Evolutionary conservation across 208 protist species (phyloP).

Genomic region (Acanthamoeba sp.): DNA sequence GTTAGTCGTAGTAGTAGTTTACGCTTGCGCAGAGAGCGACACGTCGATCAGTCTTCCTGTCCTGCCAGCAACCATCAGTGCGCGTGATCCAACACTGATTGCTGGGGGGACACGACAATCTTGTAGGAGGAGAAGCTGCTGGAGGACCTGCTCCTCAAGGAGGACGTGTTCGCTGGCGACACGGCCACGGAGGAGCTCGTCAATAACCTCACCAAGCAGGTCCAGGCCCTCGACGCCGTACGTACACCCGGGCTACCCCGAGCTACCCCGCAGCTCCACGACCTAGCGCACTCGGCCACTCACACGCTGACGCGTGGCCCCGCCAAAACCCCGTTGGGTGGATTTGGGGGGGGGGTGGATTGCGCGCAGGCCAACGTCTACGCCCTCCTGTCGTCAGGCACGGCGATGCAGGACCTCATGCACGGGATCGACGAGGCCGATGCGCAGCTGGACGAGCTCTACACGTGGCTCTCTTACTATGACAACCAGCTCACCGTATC

Average conservation of each 20-base stretch:
- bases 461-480: conserved; percentile 10
- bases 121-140: conserved; percentile 4
- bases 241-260: too few relatives aligned
- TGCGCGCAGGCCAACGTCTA: not conserved
- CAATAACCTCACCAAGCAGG: conserved; percentile 3
- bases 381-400: not conserved
- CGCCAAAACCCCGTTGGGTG: not conserved
- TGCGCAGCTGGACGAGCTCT: not conserved
- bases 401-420: not conserved
- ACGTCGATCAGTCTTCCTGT: too few relatives aligned
- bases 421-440: not conserved
- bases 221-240: conserved; percentile 8
- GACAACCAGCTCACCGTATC: not conserved
- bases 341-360: not conserved
- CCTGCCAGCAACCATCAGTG: too few relatives aligned
- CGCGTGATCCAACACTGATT: too few relatives aligned
- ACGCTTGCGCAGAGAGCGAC: not conserved
- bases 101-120: too few relatives aligned
- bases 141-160: not conserved
- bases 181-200: not conserved
- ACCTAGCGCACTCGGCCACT: too few relatives aligned
- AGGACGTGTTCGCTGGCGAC: not conserved
- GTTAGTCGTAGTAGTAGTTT: too few relatives aligned
- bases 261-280: too few relatives aligned
- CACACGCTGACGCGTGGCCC: too few relatives aligned